phyloP scores from a whole-genome alignment of 208 protist species.

The Porcisia hertigi region DNA sequence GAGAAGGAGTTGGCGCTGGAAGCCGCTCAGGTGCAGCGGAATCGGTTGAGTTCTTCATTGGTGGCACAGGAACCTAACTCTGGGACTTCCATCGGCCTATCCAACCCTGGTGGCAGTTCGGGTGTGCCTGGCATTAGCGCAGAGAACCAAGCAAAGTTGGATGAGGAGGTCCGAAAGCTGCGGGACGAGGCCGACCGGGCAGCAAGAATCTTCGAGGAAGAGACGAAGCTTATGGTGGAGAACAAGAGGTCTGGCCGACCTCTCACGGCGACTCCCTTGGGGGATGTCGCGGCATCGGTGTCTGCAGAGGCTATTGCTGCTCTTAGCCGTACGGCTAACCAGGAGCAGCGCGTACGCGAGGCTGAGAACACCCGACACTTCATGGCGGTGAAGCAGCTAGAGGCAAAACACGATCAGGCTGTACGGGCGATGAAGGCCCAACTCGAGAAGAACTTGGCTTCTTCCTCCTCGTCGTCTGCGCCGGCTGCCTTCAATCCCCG shows the following conservation, averaged over 20 bases:
- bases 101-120: neutral
- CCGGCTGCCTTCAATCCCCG: slow-evolving; percentile 36
- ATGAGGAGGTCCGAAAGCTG: slow-evolving; percentile 40
- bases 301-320: slow-evolving; percentile 27
- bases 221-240: slow-evolving; percentile 41
- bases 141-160: slow-evolving; percentile 27
- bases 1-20: slow-evolving; percentile 21
- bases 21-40: neutral
- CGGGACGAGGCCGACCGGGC: slow-evolving; percentile 25
- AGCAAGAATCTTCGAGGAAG: slow-evolving; percentile 32
- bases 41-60: neutral
- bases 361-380: slow-evolving; percentile 39
- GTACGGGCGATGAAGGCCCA: slow-evolving; percentile 43
- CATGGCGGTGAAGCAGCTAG: slow-evolving; percentile 43
- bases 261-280: slow-evolving; percentile 15
- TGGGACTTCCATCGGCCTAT: slow-evolving; percentile 8
- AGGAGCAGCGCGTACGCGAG: slow-evolving; percentile 37
- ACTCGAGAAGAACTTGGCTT: slow-evolving; percentile 36
- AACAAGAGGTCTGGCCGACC: slow-evolving; percentile 18
- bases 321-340: slow-evolving; percentile 24
- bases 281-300: slow-evolving; percentile 10
- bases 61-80: neutral
- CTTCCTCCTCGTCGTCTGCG: neutral
- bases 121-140: slow-evolving; percentile 17
- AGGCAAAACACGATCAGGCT: slow-evolving; percentile 50